Evolutionary conservation across 83 land plant genomes (phyloP), one percentile per base, ranked within the genome.

Genomic region (Picea mariana): DNA sequence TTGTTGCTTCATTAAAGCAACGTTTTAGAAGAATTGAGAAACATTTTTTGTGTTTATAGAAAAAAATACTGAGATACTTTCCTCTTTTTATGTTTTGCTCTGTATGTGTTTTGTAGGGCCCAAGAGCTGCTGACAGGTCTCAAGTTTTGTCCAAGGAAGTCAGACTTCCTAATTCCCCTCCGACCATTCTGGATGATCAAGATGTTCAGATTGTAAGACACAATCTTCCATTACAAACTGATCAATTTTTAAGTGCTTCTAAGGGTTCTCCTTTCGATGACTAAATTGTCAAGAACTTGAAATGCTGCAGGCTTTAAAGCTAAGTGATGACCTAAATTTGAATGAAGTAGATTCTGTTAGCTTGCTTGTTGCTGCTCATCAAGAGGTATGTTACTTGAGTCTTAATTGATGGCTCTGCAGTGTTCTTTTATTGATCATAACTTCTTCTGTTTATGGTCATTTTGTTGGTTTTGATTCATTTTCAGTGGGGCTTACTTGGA

Each of bases 311-410:
- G 97, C 98, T 16, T 77, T 94, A 59, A 98, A 98, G 68, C 87
- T 98, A 85, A 98, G 99, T 81, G 98, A 98, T 66, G 99, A 98
- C 67, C 90, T 92, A 9, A 88, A 98, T 86, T 90, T 98, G 49
- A 96, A 98, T 88, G 99, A 98, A 81, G 84, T 98, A 12, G 92
- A 96, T 61, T 98, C 96, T 84, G 98, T 98, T 55, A 85, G 89
- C 13, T 72, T 98, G 75, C 91, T 98, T 72, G 90, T 98, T 71
- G 85, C 90, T 84, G 91, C 99, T 17, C 95, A 98, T 87, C 97
- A 95, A 79, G 99, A 96, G 98, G 99, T 98, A 89, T 26, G 12
- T 79, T 80, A 59, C 24, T 38, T 68, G 23, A 17, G 16, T 69
- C 55, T 69, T 75, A 11, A 6, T 78, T 27, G 5, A 34, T 9